Evolutionary conservation across 106 monocot species (phyloP), one percentile per base, ranked within the genome.

Genomic region (Xerophyta viscosa): DNA sequence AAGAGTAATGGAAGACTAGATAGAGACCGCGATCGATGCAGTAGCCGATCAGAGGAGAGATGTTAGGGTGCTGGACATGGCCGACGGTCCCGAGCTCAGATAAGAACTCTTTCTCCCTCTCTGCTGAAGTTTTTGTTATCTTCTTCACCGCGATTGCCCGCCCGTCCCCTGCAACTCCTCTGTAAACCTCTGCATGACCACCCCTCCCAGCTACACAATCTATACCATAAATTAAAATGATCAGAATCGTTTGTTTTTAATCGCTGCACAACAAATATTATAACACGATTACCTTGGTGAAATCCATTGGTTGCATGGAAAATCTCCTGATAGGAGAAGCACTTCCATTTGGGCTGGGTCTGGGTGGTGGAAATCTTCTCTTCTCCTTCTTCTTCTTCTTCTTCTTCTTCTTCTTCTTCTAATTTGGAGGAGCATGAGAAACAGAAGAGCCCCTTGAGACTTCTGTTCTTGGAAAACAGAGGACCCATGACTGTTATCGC

Each of bases 201-300:
- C 87, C 87, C 37, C 63, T 71, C 11, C 87, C 87, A 3, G 75
- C 87, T 71, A 88, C 52, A 52, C 82, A 82, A 55, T 75, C 87
- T 88, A 48, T 2, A 1, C 25, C 50, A 39, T 37, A 52, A 43
- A 24, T 0, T 46, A 18, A 20, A n/a, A n/a, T n/a, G n/a, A n/a
- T n/a, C n/a, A n/a, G n/a, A n/a, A n/a, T n/a, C n/a, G n/a, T n/a
- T n/a, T n/a, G n/a, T n/a, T n/a, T n/a, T n/a, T n/a, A n/a, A n/a
- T n/a, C n/a, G n/a, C n/a, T n/a, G n/a, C n/a, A n/a, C n/a, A n/a
- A n/a, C n/a, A n/a, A n/a, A n/a, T n/a, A n/a, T 46, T 48, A 48
- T 0, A 0, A 48, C 11, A 48, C 9, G 11, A 24, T 48, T 43
- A 88, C 88, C 76, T 66, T 28, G 50, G 58, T 77, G 70, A 62